Evolutionary conservation across 1,284 basidiomycete species (phyloP).

Genomic region (Butyriboletus appendiculatus): DNA sequence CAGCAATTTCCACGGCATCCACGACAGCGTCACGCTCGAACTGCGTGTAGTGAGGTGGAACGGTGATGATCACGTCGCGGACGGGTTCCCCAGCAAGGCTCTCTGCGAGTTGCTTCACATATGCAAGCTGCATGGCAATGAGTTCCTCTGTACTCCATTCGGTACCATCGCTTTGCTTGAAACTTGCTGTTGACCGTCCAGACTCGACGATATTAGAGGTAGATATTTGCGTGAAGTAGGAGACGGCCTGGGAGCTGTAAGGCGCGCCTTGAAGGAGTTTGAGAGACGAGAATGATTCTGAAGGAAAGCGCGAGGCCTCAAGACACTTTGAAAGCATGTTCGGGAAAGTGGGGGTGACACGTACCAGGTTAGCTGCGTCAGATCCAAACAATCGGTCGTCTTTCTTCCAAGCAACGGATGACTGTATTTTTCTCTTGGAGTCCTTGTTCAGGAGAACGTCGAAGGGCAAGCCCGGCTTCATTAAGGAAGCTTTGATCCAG

Average conservation of each 20-base stretch:
- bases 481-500: slow-evolving; percentile 93
- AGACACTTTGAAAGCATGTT: slow-evolving; percentile 4
- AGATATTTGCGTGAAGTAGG: slow-evolving; percentile 69
- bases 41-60: slow-evolving; percentile 87
- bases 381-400: slow-evolving; percentile 87
- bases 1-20: slow-evolving; percentile 91
- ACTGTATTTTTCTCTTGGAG: slow-evolving; percentile 94
- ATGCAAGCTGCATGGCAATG: slow-evolving; percentile 91
- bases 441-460: slow-evolving; percentile 97
- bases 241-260: slow-evolving; percentile 59
- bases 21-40: slow-evolving; percentile 86
- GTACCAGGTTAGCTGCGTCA: slow-evolving; percentile 85
- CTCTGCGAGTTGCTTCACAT: slow-evolving; percentile 89
- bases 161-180: slow-evolving; percentile 59
- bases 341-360: slow-evolving; percentile 33
- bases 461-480: slow-evolving; percentile 95
- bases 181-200: slow-evolving; percentile 57
- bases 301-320: slow-evolving; percentile 89
- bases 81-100: slow-evolving; percentile 75
- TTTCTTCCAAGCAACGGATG: slow-evolving; percentile 86
- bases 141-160: slow-evolving; percentile 89
- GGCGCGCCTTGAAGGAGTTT: slow-evolving; percentile 87
- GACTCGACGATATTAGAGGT: slow-evolving; percentile 60
- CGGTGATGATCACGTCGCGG: slow-evolving; percentile 80
- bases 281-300: slow-evolving; percentile 83